phyloP scores from a whole-genome alignment of 1,139 yeast species.

The Saccharomycopsis hybrid region DNA sequence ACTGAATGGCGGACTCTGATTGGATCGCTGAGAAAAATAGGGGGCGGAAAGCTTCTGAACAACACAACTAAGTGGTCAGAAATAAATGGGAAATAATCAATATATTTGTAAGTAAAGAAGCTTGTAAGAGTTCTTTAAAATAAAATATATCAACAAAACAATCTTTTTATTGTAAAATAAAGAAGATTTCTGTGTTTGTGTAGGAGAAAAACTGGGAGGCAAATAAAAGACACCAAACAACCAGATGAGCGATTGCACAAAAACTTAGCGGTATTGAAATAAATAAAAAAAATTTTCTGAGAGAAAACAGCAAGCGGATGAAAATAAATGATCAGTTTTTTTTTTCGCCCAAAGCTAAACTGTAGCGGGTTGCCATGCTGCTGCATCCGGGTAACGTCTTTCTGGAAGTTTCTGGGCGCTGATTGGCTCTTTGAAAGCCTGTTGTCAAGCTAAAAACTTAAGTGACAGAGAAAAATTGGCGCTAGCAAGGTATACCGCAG shows the following conservation, averaged over 20 bases:
- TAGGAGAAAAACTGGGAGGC: not conserved
- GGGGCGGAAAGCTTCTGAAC: constrained; percentile 18
- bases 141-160: not conserved
- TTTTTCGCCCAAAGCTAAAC: constrained; percentile 10
- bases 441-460: too few relatives aligned
- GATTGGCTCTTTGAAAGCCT: not conserved
- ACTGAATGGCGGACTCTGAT: constrained; percentile 8
- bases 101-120: not conserved
- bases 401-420: constrained; percentile 12
- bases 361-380: constrained; percentile 13
- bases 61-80: constrained; percentile 22
- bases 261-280: not conserved
- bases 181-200: not conserved
- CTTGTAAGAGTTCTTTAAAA: not conserved
- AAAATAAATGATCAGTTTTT: constrained; percentile 5
- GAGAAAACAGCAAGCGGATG: constrained; percentile 8
- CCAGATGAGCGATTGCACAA: not conserved
- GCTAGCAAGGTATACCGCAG: too few relatives aligned
- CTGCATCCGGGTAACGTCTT: constrained; percentile 15
- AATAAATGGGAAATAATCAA: not conserved
- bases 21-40: constrained; percentile 3
- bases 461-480: too few relatives aligned
- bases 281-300: constrained; percentile 8
- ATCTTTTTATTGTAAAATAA: constrained; percentile 1
- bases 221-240: not conserved